phyloP scores from a whole-genome alignment of 1,284 basidiomycete species.

The Cryptococcus floricola region DNA sequence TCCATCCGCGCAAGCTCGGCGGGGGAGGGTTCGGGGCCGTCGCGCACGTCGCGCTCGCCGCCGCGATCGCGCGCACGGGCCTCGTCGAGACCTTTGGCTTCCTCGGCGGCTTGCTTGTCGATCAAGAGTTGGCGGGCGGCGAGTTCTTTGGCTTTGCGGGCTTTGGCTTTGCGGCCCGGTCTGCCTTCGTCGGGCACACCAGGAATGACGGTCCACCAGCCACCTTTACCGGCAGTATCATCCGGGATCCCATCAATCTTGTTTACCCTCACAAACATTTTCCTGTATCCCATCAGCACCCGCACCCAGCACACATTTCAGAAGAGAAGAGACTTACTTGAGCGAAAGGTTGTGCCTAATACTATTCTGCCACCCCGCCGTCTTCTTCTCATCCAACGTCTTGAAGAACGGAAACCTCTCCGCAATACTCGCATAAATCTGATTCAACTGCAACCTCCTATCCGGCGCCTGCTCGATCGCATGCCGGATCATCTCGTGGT shows the following conservation, averaged over 20 bases:
- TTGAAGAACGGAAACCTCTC: constrained; percentile 50
- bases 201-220: constrained; percentile 50
- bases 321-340: constrained; percentile 34
- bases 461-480: constrained; percentile 47
- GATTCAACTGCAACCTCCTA: constrained; percentile 42
- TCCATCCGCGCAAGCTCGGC: too few species aligned
- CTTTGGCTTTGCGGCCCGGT: constrained; percentile 46
- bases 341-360: constrained; percentile 49
- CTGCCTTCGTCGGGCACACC: constrained; percentile 47
- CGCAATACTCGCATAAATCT: constrained; percentile 46
- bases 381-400: constrained; percentile 47
- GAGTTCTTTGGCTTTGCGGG: constrained; percentile 20
- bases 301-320: not conserved
- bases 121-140: too few species aligned
- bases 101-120: too few species aligned
- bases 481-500: constrained; percentile 48
- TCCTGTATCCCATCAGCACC: constrained; percentile 25
- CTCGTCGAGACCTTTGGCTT: too few species aligned
- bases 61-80: too few species aligned
- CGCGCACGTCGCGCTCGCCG: too few species aligned
- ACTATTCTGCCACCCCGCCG: constrained; percentile 48
- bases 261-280: constrained; percentile 50
- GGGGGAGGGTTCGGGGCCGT: too few species aligned
- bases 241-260: constrained; percentile 43
- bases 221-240: constrained; percentile 46